These are phyloP conservation scores for Gliomastix tumulicola DNA, from an alignment of 2,329 filamentous ascomycete species.

Conservation along the genomic window DNA sequence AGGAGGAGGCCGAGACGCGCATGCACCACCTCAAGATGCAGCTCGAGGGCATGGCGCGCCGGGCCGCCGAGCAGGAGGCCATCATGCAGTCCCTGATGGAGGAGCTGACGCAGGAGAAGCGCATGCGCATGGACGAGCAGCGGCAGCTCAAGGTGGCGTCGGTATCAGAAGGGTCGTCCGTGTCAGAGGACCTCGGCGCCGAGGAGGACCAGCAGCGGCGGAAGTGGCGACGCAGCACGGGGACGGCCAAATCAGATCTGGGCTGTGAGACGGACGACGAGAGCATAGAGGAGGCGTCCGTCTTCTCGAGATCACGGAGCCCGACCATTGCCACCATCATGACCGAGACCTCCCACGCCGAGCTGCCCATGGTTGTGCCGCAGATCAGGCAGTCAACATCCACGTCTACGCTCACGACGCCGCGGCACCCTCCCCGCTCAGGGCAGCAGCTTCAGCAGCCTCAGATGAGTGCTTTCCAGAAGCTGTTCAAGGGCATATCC, in stretches of 20 bases:
- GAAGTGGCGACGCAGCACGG: constrained; percentile 33
- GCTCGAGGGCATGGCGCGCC: constrained; percentile 50
- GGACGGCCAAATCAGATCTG: constrained; percentile 32
- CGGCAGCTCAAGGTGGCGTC: constrained; percentile 10
- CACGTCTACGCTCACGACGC: background rate
- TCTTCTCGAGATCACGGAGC: constrained; percentile 55
- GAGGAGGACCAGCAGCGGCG: constrained; percentile 39
- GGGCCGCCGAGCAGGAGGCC: constrained; percentile 45
- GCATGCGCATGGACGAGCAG: constrained; percentile 30
- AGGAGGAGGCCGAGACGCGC: constrained; percentile 47
- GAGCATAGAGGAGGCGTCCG: constrained; percentile 41
- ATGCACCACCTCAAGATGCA: constrained; percentile 49
- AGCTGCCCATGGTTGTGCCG: constrained; percentile 13
- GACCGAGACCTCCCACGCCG: constrained; percentile 17
- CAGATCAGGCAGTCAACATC: too few relatives aligned
- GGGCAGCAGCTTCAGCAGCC: constrained; percentile 34
- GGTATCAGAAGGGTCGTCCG: constrained; percentile 30
- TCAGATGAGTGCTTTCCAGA: constrained; percentile 28
- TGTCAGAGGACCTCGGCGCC: constrained; percentile 46
- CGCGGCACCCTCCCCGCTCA: constrained; percentile 14
- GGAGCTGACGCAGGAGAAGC: constrained; percentile 46
- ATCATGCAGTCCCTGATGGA: constrained; percentile 40
- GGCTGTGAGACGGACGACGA: constrained; percentile 45
- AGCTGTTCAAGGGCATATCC: constrained; percentile 33
- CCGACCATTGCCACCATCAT: constrained; percentile 39